A percentile compares a stretch with the other conserved stretches of the same genome.
phyloP scores from a whole-genome alignment of 1,284 basidiomycete species.

The Trametes polyzona region DNA sequence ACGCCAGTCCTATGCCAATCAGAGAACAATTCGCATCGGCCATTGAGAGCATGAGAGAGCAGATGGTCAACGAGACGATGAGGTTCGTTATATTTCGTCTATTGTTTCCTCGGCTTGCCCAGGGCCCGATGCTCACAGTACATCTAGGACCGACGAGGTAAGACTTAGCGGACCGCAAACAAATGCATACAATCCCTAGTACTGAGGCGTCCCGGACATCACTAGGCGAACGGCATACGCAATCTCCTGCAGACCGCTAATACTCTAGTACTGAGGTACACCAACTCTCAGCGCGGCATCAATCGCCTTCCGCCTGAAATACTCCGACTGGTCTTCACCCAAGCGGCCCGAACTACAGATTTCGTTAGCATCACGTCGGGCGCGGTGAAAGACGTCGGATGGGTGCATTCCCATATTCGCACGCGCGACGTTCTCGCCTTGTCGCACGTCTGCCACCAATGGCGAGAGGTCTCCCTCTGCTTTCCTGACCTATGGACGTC shows the following conservation, averaged over 20 bases:
- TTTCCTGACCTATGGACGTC: background rate
- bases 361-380: background rate
- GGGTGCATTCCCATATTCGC: background rate
- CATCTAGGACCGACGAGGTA: background rate
- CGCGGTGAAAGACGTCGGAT: background rate
- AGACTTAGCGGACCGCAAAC: too few species aligned
- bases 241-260: background rate
- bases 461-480: background rate
- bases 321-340: background rate
- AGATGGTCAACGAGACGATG: background rate
- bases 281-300: background rate
- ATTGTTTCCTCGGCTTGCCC: background rate
- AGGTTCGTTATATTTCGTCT: background rate
- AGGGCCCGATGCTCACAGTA: background rate
- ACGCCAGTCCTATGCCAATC: background rate
- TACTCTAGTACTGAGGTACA: background rate
- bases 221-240: background rate
- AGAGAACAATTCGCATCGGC: background rate
- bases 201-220: too few species aligned
- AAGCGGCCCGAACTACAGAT: background rate
- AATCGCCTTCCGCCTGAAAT: slow-evolving; percentile 1
- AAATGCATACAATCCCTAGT: background rate
- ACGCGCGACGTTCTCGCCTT: background rate
- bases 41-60: background rate
- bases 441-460: background rate